Conservation (phyloP, 1,284 basidiomycete species). For the Ustilago curta region DNA sequence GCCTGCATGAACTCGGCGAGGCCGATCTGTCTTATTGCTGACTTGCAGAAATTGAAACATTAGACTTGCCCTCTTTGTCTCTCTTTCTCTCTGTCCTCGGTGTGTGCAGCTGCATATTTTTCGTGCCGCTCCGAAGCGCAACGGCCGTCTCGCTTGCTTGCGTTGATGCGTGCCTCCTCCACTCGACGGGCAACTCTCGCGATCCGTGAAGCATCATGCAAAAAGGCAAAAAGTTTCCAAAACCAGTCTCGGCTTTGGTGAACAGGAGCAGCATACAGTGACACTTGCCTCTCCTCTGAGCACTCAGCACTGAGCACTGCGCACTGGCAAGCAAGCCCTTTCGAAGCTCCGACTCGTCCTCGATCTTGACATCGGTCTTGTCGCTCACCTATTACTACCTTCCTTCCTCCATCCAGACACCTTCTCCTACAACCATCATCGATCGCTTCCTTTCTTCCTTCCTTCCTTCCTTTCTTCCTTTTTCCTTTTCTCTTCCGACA, state of each 20-base stretch:
- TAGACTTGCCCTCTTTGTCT: neutral
- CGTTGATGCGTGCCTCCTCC: neutral
- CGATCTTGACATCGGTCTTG: conserved; percentile 1
- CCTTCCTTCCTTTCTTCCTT: conserved; percentile 1
- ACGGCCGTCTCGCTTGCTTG: conserved; percentile 2
- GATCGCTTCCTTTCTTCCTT: neutral
- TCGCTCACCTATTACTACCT: conserved; percentile 4
- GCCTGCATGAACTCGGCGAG: conserved; percentile 7
- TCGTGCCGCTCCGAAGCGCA: neutral
- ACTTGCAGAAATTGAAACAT: neutral
- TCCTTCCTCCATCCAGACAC: neutral
- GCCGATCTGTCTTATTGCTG: conserved; percentile 16
- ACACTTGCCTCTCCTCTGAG: too few relatives aligned
- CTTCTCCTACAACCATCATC: conserved; percentile 9
- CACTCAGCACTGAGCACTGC: too few relatives aligned
- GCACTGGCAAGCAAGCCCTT: neutral
- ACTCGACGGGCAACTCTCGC: neutral
- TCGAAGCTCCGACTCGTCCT: conserved; percentile 1
- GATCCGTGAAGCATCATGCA: neutral
- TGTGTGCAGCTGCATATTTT: too few relatives aligned
- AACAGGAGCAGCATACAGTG: too few relatives aligned
- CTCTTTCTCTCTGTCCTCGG: neutral
- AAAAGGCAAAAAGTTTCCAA: neutral
- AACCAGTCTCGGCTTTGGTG: neutral
- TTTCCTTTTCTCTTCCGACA: too few relatives aligned